Conservation (phyloP, 768 basidiomycete species). For the Solioccasus polychromus region DNA sequence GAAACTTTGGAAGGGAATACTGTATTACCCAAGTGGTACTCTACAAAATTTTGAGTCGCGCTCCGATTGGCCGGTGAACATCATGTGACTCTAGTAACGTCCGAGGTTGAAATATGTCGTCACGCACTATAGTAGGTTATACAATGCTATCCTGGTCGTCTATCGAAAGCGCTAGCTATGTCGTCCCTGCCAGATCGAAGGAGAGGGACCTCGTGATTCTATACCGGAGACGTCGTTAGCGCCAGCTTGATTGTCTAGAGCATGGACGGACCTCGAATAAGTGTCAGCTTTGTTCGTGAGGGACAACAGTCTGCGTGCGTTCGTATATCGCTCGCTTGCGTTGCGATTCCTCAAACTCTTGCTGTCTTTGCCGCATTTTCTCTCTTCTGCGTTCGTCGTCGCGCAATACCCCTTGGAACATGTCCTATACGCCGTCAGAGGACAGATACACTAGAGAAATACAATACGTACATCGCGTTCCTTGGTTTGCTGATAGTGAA, state of each 20-base stretch:
- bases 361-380: constrained; percentile 67
- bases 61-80: constrained; percentile 8
- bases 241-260: too few relatives aligned
- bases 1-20: too few relatives aligned
- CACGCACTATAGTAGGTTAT: constrained; percentile 16
- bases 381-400: constrained; percentile 80
- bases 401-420: constrained; percentile 87
- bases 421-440: constrained; percentile 50
- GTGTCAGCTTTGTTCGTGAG: constrained; percentile 17
- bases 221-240: too few relatives aligned
- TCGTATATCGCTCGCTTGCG: constrained; percentile 68
- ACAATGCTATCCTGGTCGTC: neutral
- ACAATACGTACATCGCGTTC: constrained; percentile 66
- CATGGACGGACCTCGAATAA: too few relatives aligned
- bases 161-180: constrained; percentile 4
- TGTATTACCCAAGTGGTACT: too few relatives aligned
- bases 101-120: neutral
- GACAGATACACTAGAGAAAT: neutral
- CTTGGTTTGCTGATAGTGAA: constrained; percentile 81
- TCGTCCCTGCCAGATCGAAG: neutral
- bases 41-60: neutral
- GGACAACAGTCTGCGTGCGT: constrained; percentile 37
- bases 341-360: constrained; percentile 57
- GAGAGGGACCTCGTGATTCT: neutral
- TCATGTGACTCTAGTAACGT: too few relatives aligned